Conservation (phyloP, 345 rosid species). For the Syzygium grande region DNA sequence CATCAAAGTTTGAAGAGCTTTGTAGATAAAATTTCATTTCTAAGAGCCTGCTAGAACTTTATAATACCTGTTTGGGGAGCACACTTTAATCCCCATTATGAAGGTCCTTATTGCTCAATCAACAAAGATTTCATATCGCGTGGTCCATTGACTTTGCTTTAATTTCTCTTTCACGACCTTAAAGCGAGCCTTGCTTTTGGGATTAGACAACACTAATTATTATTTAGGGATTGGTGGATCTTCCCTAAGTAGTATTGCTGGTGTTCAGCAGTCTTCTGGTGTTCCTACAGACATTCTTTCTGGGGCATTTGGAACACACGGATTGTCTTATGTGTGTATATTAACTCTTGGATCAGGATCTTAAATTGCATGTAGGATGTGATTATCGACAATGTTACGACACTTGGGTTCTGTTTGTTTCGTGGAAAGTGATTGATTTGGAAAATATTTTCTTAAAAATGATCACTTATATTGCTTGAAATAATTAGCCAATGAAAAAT, state of each 20-base stretch:
- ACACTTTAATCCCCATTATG: neutral
- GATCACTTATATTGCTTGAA: too few species aligned
- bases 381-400: neutral
- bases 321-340: neutral
- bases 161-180: neutral
- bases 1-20: neutral
- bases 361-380: neutral
- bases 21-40: neutral
- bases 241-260: neutral
- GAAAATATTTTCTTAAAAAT: too few species aligned
- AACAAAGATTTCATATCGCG: neutral
- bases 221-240: neutral
- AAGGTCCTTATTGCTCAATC: neutral
- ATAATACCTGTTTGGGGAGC: neutral
- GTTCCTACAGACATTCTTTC: neutral
- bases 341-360: neutral
- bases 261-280: neutral
- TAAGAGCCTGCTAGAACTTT: neutral
- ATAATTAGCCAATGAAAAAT: too few species aligned
- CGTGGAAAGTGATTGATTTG: too few species aligned
- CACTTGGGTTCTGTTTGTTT: neutral
- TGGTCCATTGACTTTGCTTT: neutral
- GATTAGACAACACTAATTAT: conserved; percentile 2
- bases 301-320: neutral
- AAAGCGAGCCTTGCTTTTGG: neutral